phyloP scores from a whole-genome alignment of 2,329 filamentous ascomycete species.

The Dactylellina drechsleri region DNA sequence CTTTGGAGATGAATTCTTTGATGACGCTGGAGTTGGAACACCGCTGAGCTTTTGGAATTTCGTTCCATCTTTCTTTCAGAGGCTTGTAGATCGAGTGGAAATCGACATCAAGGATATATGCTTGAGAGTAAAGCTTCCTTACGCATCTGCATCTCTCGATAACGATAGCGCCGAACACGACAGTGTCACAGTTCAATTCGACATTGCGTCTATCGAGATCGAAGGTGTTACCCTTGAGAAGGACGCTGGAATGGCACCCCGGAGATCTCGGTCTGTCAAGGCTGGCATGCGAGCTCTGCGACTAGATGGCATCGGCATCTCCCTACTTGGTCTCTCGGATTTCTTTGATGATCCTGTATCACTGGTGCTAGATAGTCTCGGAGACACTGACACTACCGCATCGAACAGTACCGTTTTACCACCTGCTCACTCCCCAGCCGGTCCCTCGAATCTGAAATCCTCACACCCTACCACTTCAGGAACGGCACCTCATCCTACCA shows the following conservation, averaged over 20 bases:
- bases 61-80: constrained; percentile 76
- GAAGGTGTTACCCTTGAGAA: constrained; percentile 29
- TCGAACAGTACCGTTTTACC: constrained; percentile 40
- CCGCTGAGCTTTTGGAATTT: constrained; percentile 75
- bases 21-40: constrained; percentile 75
- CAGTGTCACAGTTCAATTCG: constrained; percentile 24
- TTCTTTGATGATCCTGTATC: constrained; percentile 28
- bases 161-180: not conserved
- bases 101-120: constrained; percentile 66
- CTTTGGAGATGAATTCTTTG: constrained; percentile 72
- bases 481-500: not conserved
- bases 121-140: constrained; percentile 26
- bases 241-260: not conserved
- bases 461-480: no score
- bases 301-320: constrained; percentile 33
- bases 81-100: constrained; percentile 76
- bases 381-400: constrained; percentile 33
- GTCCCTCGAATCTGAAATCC: not conserved
- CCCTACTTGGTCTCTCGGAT: constrained; percentile 19
- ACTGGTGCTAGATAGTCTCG: not conserved
- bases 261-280: constrained; percentile 8
- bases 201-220: constrained; percentile 39
- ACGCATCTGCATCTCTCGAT: not conserved
- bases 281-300: constrained; percentile 47
- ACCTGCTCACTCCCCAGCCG: not conserved